Conservation (phyloP, 1,284 basidiomycete species). For the Ustilago vetiveriae region DNA sequence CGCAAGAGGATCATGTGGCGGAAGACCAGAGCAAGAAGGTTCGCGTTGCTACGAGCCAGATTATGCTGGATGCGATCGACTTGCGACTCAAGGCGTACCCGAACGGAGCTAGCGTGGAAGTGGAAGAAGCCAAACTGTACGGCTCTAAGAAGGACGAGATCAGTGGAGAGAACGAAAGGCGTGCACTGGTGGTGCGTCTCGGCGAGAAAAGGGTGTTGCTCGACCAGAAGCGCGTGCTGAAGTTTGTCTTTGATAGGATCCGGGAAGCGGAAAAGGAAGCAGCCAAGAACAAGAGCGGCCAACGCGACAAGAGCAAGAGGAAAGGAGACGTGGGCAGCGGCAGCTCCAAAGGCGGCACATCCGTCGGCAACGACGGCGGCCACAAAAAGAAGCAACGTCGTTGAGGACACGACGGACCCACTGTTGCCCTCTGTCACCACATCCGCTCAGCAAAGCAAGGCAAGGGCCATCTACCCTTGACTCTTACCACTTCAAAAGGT, state of each 20-base stretch:
- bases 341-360: background rate
- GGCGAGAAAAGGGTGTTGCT: constrained; percentile 81
- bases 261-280: constrained; percentile 33
- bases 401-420: no score
- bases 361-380: background rate
- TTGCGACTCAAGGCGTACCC: constrained; percentile 36
- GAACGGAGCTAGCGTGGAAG: constrained; percentile 66
- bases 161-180: constrained; percentile 61
- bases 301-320: constrained; percentile 5
- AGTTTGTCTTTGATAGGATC: constrained; percentile 33
- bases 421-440: no score
- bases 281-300: constrained; percentile 19
- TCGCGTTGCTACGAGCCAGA: constrained; percentile 21
- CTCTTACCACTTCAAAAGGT: no score
- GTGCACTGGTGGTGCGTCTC: constrained; percentile 78
- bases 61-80: constrained; percentile 46
- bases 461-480: no score
- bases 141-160: constrained; percentile 10
- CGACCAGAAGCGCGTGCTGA: constrained; percentile 46
- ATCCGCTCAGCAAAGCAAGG: no score
- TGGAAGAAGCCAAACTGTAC: constrained; percentile 72
- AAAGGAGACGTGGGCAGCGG: constrained; percentile 2
- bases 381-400: constrained; percentile 35
- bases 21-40: constrained; percentile 6
- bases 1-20: constrained; percentile 43